These are phyloP conservation scores for Rhizophagus clarus DNA, from an alignment of 192 early-diverging fungal genomes.

Conservation along the genomic window DNA sequence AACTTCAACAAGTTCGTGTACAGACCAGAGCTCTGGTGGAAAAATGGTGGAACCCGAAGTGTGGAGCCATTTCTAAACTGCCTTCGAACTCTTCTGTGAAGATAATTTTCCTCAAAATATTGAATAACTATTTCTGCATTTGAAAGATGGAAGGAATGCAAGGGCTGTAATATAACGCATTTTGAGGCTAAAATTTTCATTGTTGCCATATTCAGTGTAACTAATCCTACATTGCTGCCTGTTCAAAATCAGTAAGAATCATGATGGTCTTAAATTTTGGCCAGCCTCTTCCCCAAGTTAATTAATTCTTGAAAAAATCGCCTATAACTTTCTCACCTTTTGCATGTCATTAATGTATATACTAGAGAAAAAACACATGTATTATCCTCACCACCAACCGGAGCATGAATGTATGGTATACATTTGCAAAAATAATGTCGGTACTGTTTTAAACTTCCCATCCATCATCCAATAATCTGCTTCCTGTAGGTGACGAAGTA, in stretches of 20 bases:
- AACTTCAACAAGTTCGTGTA: no score
- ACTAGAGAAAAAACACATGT: background rate
- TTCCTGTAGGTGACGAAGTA: background rate
- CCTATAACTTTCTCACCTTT: background rate
- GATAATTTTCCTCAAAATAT: no score
- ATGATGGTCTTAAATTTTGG: background rate
- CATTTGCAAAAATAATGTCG: background rate
- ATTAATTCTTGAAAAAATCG: slow-evolving; percentile 1
- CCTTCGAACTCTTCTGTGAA: no score
- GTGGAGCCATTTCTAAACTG: no score
- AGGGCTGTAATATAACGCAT: no score
- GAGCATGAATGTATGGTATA: background rate
- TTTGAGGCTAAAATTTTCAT: no score
- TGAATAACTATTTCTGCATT: no score
- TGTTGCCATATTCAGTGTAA: no score
- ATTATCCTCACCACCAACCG: background rate
- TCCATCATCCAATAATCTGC: background rate
- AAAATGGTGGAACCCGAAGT: no score
- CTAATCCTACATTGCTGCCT: background rate
- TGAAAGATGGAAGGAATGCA: no score
- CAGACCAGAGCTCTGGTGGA: no score
- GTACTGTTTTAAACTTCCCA: background rate
- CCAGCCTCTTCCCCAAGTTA: background rate
- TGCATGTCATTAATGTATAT: background rate
- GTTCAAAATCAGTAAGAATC: background rate